These are phyloP conservation scores for Pythium dissimile DNA, from an alignment of 352 stramenopile species.

Conservation along the genomic window DNA sequence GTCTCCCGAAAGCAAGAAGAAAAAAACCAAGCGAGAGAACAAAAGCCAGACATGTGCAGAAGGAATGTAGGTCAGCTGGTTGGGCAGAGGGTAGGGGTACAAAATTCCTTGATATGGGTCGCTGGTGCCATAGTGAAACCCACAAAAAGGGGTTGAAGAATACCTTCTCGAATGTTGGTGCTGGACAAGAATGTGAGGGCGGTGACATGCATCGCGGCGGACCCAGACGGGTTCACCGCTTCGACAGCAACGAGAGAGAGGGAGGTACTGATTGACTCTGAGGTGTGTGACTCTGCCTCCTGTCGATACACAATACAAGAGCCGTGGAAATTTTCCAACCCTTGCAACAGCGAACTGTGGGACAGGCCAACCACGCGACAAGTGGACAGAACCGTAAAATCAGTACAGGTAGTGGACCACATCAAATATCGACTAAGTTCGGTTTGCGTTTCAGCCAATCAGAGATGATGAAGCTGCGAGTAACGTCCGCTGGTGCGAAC, in stretches of 20 bases:
- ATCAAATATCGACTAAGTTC: not conserved
- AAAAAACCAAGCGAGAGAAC: no score
- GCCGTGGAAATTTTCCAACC: not conserved
- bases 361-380: not conserved
- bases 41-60: no score
- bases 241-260: not conserved
- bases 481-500: slow-evolving; percentile 6
- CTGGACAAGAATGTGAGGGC: not conserved
- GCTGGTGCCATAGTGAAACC: not conserved
- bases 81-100: not conserved
- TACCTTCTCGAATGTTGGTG: not conserved
- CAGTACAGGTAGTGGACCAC: not conserved
- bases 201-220: no score
- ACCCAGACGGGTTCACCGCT: no score
- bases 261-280: not conserved
- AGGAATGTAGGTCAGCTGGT: no score
- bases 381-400: not conserved
- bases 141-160: not conserved
- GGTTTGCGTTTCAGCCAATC: slow-evolving; percentile 14
- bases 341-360: not conserved
- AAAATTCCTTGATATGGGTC: no score
- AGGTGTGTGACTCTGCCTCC: slow-evolving; percentile 5
- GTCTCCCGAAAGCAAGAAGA: not conserved
- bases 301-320: not conserved
- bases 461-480: not conserved